Evolutionary conservation across 148 eudicot genomes (phyloP), one percentile per base, ranked within the genome.

Genomic region (Selenicereus undatus): DNA sequence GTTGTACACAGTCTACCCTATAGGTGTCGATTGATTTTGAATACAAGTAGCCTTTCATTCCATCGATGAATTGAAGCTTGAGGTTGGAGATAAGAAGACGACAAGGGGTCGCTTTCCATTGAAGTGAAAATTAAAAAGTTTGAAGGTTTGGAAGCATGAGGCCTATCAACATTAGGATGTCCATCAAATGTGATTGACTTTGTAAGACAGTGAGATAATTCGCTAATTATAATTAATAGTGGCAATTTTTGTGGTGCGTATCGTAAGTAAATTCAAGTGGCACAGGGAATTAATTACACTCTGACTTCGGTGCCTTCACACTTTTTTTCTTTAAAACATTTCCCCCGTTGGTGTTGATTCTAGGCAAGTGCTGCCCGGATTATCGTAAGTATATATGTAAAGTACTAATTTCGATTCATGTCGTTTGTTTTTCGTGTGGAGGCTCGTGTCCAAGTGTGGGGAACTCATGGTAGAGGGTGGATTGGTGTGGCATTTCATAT

Each of bases 131-230:
- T 17, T 36, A 39, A 3, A 7, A 6, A 71, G 36, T 5, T 16
- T 2, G n/a, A 3, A 16, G 62, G 22, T 1, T 56, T 16, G 18
- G 68, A 56, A 27, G 68, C 68, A 64, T 64, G 27, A 64, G 29
- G 68, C 68, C n/a, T 43, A 51, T 56, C 42, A 45, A 50, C 54
- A 54, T 8, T 26, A 36, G 74, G 45, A 35, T 76, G 35, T 70
- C 60, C 70, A 81, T 77, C 58, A 76, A 70, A 69, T 26, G 71
- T 70, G 52, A 69, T 48, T 69, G 80, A 81, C 80, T 13, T 70
- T 76, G 68, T 3, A 39, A n/a, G 26, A 64, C n/a, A n/a, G 12
- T 64, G 68, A 64, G 68, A 64, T 64, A 64, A 64, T 64, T n/a
- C 68, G 0, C 12, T 9, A 24, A 64, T n/a, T 64, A 64, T 48